A percentile compares a stretch with the other conserved stretches of the same genome.
These are phyloP conservation scores for Nakazawaea molendinolei DNA, from an alignment of 805 yeast genomes.

Conservation along the genomic window DNA sequence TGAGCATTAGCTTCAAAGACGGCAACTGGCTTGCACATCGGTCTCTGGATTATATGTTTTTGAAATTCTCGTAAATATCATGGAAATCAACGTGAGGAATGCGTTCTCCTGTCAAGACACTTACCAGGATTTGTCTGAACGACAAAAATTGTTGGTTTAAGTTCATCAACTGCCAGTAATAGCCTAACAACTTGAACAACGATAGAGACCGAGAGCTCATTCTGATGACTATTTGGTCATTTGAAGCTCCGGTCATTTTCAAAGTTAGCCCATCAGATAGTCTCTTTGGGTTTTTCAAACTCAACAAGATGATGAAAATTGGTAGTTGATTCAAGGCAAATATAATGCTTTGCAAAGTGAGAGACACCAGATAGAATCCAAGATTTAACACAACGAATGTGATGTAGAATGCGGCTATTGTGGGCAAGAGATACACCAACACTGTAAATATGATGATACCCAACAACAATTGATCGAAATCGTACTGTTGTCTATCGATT, in stretches of 20 bases:
- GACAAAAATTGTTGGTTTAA: constrained; percentile 17
- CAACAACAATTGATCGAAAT: constrained; percentile 76
- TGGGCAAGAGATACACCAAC: constrained; percentile 73
- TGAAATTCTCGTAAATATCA: constrained; percentile 6
- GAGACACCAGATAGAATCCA: constrained; percentile 38
- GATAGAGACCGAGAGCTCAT: constrained; percentile 22
- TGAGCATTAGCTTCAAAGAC: no score
- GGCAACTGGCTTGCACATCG: no score
- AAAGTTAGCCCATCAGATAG: constrained; percentile 47
- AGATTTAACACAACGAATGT: constrained; percentile 62
- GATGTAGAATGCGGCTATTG: constrained; percentile 77
- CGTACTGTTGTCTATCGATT: constrained; percentile 79
- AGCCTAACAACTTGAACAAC: constrained; percentile 19
- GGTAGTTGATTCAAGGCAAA: constrained; percentile 80
- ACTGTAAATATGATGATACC: constrained; percentile 88
- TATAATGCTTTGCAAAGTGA: constrained; percentile 50
- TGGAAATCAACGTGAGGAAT: constrained; percentile 3
- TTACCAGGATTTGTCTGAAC: background rate
- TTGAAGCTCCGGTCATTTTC: constrained; percentile 13
- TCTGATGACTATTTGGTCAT: constrained; percentile 14
- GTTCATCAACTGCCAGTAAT: constrained; percentile 24
- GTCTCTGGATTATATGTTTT: constrained; percentile 1
- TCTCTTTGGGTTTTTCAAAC: constrained; percentile 70
- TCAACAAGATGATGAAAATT: constrained; percentile 69
- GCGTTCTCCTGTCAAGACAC: constrained; percentile 4